Percentiles rank a stretch among this genome's conserved stretches.
These are phyloP conservation scores for Neurospora sp. DNA, from an alignment of 495 filamentous ascomycete species.

Conservation along the genomic window DNA sequence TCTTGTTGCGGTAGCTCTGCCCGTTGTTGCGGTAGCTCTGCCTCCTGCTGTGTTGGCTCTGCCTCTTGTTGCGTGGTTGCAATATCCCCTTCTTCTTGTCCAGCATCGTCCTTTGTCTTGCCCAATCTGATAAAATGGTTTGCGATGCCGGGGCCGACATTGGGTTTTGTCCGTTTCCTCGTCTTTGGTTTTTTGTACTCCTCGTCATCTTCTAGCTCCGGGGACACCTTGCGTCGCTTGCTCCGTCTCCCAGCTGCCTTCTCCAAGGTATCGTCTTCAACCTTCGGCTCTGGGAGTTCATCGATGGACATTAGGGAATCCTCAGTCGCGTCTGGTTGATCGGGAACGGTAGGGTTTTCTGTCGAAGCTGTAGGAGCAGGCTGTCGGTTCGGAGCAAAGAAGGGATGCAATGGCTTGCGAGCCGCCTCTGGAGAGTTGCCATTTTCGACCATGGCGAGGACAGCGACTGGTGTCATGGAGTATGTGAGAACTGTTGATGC, in stretches of 20 bases:
- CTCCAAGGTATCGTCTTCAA: slow-evolving; percentile 2
- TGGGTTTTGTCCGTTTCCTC: slow-evolving; percentile 10
- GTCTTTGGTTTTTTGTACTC: slow-evolving; percentile 4
- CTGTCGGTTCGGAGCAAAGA: slow-evolving; percentile 17
- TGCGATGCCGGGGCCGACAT: slow-evolving; percentile 8
- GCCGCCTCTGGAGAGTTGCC: slow-evolving; percentile 2
- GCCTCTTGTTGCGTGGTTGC: neutral
- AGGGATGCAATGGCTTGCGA: slow-evolving; percentile 22
- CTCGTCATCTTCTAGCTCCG: slow-evolving; percentile 7
- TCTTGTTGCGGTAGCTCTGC: neutral
- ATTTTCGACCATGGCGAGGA: slow-evolving; percentile 20
- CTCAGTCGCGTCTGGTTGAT: neutral
- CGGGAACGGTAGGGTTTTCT: neutral
- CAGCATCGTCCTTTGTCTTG: neutral
- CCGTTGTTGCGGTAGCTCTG: neutral
- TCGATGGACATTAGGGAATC: neutral
- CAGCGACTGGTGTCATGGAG: slow-evolving; percentile 17
- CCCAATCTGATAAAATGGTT: slow-evolving; percentile 8
- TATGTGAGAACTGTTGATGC: neutral
- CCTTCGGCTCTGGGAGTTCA: neutral
- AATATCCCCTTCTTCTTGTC: neutral
- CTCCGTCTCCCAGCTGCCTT: slow-evolving; percentile 30
- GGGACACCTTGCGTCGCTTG: slow-evolving; percentile 42
- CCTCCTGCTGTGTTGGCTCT: neutral
- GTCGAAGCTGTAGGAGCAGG: neutral